A percentile compares a stretch with the other conserved stretches of the same genome.
Evolutionary conservation across 805 yeast species (phyloP).

Genomic region (Kodamaea leandrae): DNA sequence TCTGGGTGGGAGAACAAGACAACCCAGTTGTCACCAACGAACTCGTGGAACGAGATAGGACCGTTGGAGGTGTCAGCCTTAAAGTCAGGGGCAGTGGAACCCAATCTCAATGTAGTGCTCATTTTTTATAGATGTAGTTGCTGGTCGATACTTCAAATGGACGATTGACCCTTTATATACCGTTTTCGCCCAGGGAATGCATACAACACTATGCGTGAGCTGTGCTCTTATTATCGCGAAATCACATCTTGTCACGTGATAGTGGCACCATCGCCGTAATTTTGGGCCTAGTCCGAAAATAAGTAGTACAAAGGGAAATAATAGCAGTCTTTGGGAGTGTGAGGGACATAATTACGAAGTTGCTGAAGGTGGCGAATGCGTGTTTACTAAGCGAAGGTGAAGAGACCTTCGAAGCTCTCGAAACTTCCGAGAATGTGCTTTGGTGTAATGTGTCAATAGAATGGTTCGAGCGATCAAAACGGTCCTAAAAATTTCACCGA

Average conservation of each 20-base stretch:
- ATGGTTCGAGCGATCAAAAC: neutral
- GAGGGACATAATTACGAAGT: no score
- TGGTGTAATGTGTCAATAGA: no score
- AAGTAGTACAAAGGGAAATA: neutral
- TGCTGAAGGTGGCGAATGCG: no score
- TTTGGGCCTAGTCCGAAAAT: neutral
- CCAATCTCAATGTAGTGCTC: constrained; percentile 53
- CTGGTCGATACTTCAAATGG: neutral
- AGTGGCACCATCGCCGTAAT: constrained; percentile 6
- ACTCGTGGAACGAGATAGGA: constrained; percentile 81
- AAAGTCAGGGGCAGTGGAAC: constrained; percentile 86
- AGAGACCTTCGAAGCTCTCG: no score
- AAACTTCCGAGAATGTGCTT: no score
- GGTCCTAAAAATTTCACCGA: no score
- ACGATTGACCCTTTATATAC: constrained; percentile 6
- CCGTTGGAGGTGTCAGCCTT: constrained; percentile 80
- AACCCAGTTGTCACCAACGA: constrained; percentile 82
- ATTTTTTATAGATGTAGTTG: constrained; percentile 1
- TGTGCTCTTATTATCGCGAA: constrained; percentile 3
- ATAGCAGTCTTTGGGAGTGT: neutral
- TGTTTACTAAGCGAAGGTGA: no score
- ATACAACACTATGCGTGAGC: neutral
- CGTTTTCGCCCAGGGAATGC: constrained; percentile 6
- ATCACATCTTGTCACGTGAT: constrained; percentile 12
- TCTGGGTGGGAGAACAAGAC: constrained; percentile 93